These are phyloP conservation scores for Hemerocallis citrina DNA, from an alignment of 106 monocot species.

Conservation along the genomic window DNA sequence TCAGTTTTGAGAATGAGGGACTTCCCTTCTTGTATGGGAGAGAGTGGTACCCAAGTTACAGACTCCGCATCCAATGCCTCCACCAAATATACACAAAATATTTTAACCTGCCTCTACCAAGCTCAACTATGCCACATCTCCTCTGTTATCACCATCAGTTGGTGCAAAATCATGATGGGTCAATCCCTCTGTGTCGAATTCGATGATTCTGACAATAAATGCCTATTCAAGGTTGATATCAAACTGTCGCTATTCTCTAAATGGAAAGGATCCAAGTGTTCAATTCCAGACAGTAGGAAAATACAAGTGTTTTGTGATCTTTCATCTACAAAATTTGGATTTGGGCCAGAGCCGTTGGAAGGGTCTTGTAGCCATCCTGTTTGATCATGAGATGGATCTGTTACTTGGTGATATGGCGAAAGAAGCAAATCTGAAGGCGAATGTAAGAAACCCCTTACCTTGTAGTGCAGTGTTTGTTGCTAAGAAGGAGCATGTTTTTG, in stretches of 20 bases:
- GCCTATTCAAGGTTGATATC: constrained; percentile 38
- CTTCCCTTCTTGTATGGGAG: constrained; percentile 76
- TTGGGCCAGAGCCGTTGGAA: constrained; percentile 55
- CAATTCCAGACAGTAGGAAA: constrained; percentile 25
- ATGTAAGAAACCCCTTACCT: constrained; percentile 14
- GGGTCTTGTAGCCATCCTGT: constrained; percentile 59
- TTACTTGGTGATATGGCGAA: constrained; percentile 57
- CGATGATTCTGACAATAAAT: constrained; percentile 35
- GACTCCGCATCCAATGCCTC: too few relatives aligned
- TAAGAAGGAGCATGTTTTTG: constrained; percentile 68
- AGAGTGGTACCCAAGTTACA: constrained; percentile 65
- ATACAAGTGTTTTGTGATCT: constrained; percentile 78
- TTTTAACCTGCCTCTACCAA: constrained; percentile 59
- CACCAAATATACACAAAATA: constrained; percentile 29
- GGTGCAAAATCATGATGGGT: constrained; percentile 69
- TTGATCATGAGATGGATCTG: constrained; percentile 53
- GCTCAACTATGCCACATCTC: constrained; percentile 18
- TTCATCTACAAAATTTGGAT: constrained; percentile 54
- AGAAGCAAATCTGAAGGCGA: constrained; percentile 46
- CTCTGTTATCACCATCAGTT: constrained; percentile 41
- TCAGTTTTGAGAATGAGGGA: too few relatives aligned
- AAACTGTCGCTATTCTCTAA: constrained; percentile 83
- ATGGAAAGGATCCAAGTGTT: constrained; percentile 54
- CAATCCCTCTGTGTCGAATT: constrained; percentile 49
- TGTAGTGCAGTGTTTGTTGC: constrained; percentile 32